Conservation (phyloP, 2,329 filamentous ascomycete genomes). For the Zalaria sp. region DNA sequence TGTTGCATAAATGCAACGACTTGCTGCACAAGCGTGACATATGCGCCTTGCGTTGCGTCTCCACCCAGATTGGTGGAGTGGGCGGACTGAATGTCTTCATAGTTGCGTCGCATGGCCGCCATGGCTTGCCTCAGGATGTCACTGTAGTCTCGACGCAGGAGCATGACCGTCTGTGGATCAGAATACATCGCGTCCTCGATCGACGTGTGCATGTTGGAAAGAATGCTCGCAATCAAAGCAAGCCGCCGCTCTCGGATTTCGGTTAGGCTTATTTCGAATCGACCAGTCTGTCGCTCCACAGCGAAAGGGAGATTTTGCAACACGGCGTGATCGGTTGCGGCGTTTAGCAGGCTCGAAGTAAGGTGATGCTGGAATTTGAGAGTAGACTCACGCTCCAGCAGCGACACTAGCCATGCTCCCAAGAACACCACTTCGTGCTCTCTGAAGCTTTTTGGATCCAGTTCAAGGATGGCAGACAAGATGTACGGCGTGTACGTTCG, state of each 20-base stretch:
- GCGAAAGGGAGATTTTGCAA: slow-evolving; percentile 45
- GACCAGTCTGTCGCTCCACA: slow-evolving; percentile 18
- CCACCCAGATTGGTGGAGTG: background rate
- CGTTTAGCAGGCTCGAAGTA: slow-evolving; percentile 38
- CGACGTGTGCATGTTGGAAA: slow-evolving; percentile 45
- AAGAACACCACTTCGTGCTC: slow-evolving; percentile 36
- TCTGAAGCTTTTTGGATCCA: slow-evolving; percentile 24
- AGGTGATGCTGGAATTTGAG: slow-evolving; percentile 48
- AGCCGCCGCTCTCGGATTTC: slow-evolving; percentile 42
- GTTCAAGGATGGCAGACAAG: slow-evolving; percentile 24
- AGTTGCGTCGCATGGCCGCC: slow-evolving; percentile 47
- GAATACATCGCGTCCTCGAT: slow-evolving; percentile 20
- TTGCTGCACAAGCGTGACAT: slow-evolving; percentile 47
- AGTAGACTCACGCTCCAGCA: slow-evolving; percentile 45
- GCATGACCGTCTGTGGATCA: slow-evolving; percentile 16
- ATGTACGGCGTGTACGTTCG: slow-evolving; percentile 32
- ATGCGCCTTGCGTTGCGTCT: slow-evolving; percentile 30
- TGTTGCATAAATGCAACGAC: slow-evolving; percentile 47
- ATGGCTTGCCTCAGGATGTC: slow-evolving; percentile 42
- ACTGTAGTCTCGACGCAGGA: slow-evolving; percentile 32
- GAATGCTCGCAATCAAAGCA: slow-evolving; percentile 38
- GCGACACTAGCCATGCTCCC: slow-evolving; percentile 37
- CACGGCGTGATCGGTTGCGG: slow-evolving; percentile 30
- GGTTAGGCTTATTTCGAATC: slow-evolving; percentile 33
- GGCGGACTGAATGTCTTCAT: slow-evolving; percentile 31